Conservation (phyloP, 2,329 filamentous ascomycete genomes). For the Monilinia laxa region DNA sequence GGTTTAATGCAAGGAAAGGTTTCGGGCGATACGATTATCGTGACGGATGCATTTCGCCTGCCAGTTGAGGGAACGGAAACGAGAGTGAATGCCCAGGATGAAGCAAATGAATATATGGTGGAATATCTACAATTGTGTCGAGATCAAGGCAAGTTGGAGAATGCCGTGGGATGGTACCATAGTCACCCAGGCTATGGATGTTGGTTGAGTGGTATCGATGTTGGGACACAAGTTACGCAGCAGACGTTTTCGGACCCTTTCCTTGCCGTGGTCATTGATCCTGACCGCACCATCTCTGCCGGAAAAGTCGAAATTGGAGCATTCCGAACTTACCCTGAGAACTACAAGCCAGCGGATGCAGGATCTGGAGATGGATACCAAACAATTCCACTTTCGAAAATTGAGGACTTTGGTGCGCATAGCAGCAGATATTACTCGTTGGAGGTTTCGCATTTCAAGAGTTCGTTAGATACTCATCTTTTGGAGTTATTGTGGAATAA, state of each 20-base stretch:
- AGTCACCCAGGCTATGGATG: slow-evolving; percentile 96
- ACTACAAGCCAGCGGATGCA: slow-evolving; percentile 59
- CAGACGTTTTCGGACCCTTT: slow-evolving; percentile 88
- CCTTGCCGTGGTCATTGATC: slow-evolving; percentile 93
- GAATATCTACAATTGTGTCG: slow-evolving; percentile 76
- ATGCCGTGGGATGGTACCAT: slow-evolving; percentile 97
- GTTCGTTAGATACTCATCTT: slow-evolving; percentile 80
- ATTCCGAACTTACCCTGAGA: slow-evolving; percentile 84
- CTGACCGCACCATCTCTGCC: slow-evolving; percentile 88
- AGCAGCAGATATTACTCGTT: slow-evolving; percentile 87
- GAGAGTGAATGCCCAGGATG: slow-evolving; percentile 89
- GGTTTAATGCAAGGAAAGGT: slow-evolving; percentile 97
- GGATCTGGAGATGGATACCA: slow-evolving; percentile 60
- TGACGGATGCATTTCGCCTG: slow-evolving; percentile 90
- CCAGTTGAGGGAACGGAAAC: slow-evolving; percentile 99
- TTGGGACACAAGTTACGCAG: slow-evolving; percentile 81
- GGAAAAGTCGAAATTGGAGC: slow-evolving; percentile 95
- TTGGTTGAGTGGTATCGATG: slow-evolving; percentile 96
- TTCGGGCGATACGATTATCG: slow-evolving; percentile 77
- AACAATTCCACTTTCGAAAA: slow-evolving; percentile 86
- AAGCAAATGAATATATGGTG: slow-evolving; percentile 96
- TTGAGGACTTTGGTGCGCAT: slow-evolving; percentile 93
- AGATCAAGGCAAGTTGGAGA: slow-evolving; percentile 78
- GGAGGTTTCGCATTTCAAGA: slow-evolving; percentile 93
- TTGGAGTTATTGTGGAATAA: slow-evolving; percentile 95